A percentile compares a stretch with the other conserved stretches of the same genome.
These are phyloP conservation scores for Raffaelea arxii DNA, from an alignment of 2,329 filamentous ascomycete genomes.

Conservation along the genomic window DNA sequence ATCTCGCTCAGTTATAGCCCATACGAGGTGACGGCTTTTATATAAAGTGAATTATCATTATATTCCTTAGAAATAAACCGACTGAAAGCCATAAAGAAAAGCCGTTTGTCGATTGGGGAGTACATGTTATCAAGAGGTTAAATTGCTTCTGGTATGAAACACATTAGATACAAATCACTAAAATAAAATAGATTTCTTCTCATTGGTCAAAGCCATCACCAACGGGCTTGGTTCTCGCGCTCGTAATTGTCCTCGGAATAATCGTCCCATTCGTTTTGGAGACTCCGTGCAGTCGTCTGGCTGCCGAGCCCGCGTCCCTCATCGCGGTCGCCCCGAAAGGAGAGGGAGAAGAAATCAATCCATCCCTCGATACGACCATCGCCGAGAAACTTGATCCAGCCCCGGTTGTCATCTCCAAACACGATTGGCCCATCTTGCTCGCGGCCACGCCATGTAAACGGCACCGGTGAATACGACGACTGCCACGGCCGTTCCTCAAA, in stretches of 20 bases:
- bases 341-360: not conserved
- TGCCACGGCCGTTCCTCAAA: conserved; percentile 3
- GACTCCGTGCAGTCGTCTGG: not conserved
- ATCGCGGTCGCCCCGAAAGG: not conserved
- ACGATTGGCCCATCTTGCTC: not conserved
- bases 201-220: too few species aligned
- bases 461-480: not conserved
- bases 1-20: too few species aligned
- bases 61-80: too few species aligned
- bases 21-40: too few species aligned
- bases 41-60: too few species aligned
- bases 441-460: conserved; percentile 3
- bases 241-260: conserved; percentile 3
- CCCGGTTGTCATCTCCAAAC: not conserved
- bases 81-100: too few species aligned
- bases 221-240: conserved; percentile 1
- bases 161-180: too few species aligned
- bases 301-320: not conserved
- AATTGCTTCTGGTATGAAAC: too few species aligned
- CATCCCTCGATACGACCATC: conserved; percentile 1
- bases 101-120: too few species aligned
- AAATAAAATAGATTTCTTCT: too few species aligned
- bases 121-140: too few species aligned
- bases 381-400: conserved; percentile 3
- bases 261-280: not conserved